phyloP scores from a whole-genome alignment of 495 filamentous ascomycete species.

The Neurospora sp. region DNA sequence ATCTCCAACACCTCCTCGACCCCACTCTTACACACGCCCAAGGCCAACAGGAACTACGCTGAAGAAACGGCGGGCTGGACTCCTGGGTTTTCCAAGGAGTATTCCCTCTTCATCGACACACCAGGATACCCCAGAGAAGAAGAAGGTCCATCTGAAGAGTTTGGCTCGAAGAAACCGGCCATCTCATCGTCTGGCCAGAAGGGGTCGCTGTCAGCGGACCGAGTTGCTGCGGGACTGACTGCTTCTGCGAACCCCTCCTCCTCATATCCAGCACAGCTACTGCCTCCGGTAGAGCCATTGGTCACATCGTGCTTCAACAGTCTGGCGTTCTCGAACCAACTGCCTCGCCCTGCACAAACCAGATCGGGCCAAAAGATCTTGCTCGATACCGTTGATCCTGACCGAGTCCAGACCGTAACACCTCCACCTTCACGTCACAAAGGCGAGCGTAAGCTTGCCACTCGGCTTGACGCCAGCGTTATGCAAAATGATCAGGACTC shows the following conservation, averaged over 20 bases:
- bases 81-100: constrained; percentile 47
- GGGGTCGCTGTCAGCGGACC: constrained; percentile 29
- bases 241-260: constrained; percentile 49
- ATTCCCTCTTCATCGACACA: constrained; percentile 44
- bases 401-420: constrained; percentile 38
- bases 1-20: constrained; percentile 53
- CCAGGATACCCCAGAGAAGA: constrained; percentile 39
- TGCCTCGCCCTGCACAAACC: constrained; percentile 14
- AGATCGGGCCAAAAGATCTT: constrained; percentile 30
- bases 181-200: constrained; percentile 23
- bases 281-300: constrained; percentile 48
- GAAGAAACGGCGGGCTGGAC: constrained; percentile 43
- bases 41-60: constrained; percentile 35
- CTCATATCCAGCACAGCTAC: constrained; percentile 37
- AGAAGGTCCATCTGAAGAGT: constrained; percentile 32
- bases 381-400: constrained; percentile 25
- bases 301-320: constrained; percentile 28
- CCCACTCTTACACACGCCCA: constrained; percentile 58
- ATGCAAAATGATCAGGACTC: constrained; percentile 46
- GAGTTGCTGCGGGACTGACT: constrained; percentile 35
- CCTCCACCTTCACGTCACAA: constrained; percentile 43
- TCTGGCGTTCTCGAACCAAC: constrained; percentile 9
- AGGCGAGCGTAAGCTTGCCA: constrained; percentile 40
- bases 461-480: constrained; percentile 34
- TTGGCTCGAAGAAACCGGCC: constrained; percentile 23